These are phyloP conservation scores for Thermoascus crustaceus DNA, from an alignment of 2,329 filamentous ascomycete species.

Conservation along the genomic window DNA sequence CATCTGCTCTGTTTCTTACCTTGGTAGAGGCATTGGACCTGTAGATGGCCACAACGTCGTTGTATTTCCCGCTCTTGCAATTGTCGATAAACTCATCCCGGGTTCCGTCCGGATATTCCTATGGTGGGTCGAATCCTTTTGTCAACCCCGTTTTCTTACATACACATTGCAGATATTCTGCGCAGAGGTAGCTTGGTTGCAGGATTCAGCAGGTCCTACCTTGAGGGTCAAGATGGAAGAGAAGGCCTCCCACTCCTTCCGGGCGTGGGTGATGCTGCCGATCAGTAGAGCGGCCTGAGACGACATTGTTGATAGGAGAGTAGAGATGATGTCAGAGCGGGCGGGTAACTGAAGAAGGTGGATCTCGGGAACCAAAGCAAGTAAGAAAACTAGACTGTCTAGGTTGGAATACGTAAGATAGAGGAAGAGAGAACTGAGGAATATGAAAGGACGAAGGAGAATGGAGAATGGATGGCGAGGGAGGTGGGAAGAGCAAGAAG, in stretches of 20 bases:
- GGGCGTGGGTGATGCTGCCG: slow-evolving; percentile 35
- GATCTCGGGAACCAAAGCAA: no score
- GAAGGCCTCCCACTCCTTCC: slow-evolving; percentile 36
- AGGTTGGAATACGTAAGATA: no score
- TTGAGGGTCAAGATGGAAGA: slow-evolving; percentile 35
- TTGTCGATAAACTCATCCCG: slow-evolving; percentile 49
- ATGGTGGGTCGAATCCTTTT: background rate
- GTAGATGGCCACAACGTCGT: slow-evolving; percentile 50
- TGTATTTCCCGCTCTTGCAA: slow-evolving; percentile 46
- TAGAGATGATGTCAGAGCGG: slow-evolving; percentile 6
- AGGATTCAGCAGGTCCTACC: slow-evolving; percentile 15
- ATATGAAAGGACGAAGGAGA: no score
- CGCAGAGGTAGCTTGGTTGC: no score
- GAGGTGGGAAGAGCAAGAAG: no score
- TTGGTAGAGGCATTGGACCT: slow-evolving; percentile 51
- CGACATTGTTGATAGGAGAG: slow-evolving; percentile 21
- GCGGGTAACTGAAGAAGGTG: no score
- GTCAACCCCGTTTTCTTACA: no score
- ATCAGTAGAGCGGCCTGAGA: slow-evolving; percentile 37
- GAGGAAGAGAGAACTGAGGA: no score
- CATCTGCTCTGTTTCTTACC: slow-evolving; percentile 13
- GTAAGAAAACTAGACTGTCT: no score
- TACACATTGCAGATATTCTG: no score
- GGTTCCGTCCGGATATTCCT: slow-evolving; percentile 48
- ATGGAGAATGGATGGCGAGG: no score